These are phyloP conservation scores for Aphanomyces cochlioides DNA, from an alignment of 352 stramenopile genomes.

Conservation along the genomic window DNA sequence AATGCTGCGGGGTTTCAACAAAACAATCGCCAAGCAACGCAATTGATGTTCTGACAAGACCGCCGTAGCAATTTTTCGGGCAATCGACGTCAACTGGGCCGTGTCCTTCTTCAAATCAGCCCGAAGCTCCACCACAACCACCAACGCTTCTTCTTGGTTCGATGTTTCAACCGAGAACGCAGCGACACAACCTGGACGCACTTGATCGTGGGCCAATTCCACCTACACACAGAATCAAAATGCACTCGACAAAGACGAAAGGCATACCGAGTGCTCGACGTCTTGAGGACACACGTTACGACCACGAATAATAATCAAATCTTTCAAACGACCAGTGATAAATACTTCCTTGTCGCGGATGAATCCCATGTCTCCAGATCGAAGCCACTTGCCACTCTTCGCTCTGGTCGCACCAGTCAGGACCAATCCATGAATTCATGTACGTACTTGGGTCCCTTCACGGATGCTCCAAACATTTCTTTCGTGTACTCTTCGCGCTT, in stretches of 20 bases:
- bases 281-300: slow-evolving; percentile 76
- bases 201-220: slow-evolving; percentile 55
- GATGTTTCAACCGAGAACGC: slow-evolving; percentile 76
- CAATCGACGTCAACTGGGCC: slow-evolving; percentile 42
- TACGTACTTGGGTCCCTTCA: slow-evolving; percentile 44
- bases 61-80: slow-evolving; percentile 56
- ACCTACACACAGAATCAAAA: slow-evolving; percentile 37
- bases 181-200: slow-evolving; percentile 68
- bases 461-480: slow-evolving; percentile 58
- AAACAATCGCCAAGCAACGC: slow-evolving; percentile 64
- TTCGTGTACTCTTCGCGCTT: slow-evolving; percentile 62
- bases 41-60: slow-evolving; percentile 70
- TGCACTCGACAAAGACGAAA: background rate
- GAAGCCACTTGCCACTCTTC: slow-evolving; percentile 36
- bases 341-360: slow-evolving; percentile 63
- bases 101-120: slow-evolving; percentile 49
- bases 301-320: slow-evolving; percentile 81
- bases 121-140: slow-evolving; percentile 75
- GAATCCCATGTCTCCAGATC: slow-evolving; percentile 77
- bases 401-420: background rate
- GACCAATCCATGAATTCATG: no score
- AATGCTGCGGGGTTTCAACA: slow-evolving; percentile 65
- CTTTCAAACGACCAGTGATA: slow-evolving; percentile 69
- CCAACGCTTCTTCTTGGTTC: slow-evolving; percentile 63
- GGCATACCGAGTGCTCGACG: slow-evolving; percentile 42